These are phyloP conservation scores for Fraxinus paxiana DNA, from an alignment of 305 asterid genomes.

Conservation along the genomic window DNA sequence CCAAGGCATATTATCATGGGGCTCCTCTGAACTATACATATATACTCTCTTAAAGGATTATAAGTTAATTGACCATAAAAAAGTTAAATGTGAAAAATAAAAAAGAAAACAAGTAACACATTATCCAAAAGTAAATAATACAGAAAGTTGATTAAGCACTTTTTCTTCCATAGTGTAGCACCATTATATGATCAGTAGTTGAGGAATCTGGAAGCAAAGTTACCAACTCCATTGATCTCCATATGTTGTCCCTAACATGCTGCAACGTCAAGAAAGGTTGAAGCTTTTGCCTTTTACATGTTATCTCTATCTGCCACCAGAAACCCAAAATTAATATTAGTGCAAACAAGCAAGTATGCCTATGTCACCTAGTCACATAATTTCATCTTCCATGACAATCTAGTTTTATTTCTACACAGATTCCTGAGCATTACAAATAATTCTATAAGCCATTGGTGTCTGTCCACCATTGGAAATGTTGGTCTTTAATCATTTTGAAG, in stretches of 20 bases:
- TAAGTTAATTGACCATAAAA: background rate
- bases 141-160: background rate
- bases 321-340: background rate
- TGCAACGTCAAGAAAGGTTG: background rate
- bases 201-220: conserved; percentile 27
- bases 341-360: background rate
- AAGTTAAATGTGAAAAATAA: background rate
- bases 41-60: background rate
- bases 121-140: background rate
- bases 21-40: background rate
- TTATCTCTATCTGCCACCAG: background rate
- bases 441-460: background rate
- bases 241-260: background rate
- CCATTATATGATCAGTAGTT: conserved; percentile 29
- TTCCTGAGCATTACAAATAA: background rate
- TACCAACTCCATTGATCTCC: conserved; percentile 1
- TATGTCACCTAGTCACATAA: no score
- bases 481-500: background rate
- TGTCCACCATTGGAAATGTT: background rate
- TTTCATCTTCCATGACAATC: no score
- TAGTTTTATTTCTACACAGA: background rate
- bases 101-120: background rate
- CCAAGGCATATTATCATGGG: background rate
- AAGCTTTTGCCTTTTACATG: background rate
- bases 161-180: conserved; percentile 30